Percentiles rank a stretch among this genome's conserved stretches.
phyloP scores from a whole-genome alignment of 805 yeast species.

The Debaryomyces castellii region DNA sequence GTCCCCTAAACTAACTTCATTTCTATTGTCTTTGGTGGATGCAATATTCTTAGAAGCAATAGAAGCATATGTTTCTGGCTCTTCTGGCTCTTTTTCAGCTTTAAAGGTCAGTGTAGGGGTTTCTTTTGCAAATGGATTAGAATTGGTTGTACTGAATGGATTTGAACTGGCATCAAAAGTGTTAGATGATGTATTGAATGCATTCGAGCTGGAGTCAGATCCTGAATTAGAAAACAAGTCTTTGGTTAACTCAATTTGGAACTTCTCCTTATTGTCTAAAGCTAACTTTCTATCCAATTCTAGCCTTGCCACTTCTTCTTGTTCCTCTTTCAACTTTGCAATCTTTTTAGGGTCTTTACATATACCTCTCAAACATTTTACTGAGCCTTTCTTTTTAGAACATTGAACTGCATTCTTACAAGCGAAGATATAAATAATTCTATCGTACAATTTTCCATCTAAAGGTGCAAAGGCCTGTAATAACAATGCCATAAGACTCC shows the following conservation, averaged over 20 bases:
- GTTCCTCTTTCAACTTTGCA: slow-evolving; percentile 35
- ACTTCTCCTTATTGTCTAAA: slow-evolving; percentile 43
- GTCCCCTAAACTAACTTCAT: slow-evolving; percentile 1
- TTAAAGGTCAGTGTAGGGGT: no score
- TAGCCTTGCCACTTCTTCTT: slow-evolving; percentile 24
- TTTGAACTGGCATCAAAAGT: slow-evolving; percentile 35
- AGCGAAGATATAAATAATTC: slow-evolving; percentile 77
- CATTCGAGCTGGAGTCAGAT: slow-evolving; percentile 1
- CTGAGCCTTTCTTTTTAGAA: slow-evolving; percentile 64
- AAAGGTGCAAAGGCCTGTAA: slow-evolving; percentile 82
- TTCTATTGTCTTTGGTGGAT: background rate
- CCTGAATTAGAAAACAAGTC: slow-evolving; percentile 28
- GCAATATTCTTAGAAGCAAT: slow-evolving; percentile 15
- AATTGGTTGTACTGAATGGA: slow-evolving; percentile 32
- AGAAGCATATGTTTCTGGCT: slow-evolving; percentile 15
- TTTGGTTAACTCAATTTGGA: slow-evolving; percentile 40
- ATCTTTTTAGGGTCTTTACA: slow-evolving; percentile 55
- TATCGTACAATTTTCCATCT: slow-evolving; percentile 68
- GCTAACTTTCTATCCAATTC: slow-evolving; percentile 40
- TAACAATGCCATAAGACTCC: slow-evolving; percentile 58
- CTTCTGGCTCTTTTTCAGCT: slow-evolving; percentile 13
- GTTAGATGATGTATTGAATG: slow-evolving; percentile 9
- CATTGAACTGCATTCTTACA: slow-evolving; percentile 62
- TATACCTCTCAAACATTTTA: slow-evolving; percentile 77
- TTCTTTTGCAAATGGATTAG: slow-evolving; percentile 17